Evolutionary conservation across 2,329 filamentous ascomycete species (phyloP).

Genomic region (Truncatella angustata): DNA sequence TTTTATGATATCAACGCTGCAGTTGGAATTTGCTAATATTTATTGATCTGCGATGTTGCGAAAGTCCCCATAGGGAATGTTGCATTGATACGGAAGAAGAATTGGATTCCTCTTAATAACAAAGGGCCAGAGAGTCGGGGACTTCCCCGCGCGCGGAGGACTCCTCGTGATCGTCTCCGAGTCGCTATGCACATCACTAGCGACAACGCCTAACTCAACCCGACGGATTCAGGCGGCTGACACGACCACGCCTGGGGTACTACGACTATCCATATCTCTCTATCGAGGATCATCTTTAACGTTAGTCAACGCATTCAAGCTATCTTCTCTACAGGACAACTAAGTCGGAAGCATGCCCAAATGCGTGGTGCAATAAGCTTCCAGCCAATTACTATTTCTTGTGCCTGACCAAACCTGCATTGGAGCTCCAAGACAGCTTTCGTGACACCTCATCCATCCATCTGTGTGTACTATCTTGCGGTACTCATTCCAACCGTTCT

Average conservation of each 20-base stretch:
- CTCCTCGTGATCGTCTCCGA: conserved; percentile 7
- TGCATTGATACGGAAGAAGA: too few species aligned
- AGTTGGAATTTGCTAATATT: too few species aligned
- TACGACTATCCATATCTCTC: conserved; percentile 4
- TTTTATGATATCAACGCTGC: too few species aligned
- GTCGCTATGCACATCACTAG: neutral
- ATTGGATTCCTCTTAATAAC: neutral
- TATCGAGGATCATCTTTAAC: conserved; percentile 8
- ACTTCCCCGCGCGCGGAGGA: conserved; percentile 7
- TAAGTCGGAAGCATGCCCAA: conserved; percentile 1
- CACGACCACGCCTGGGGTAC: too few species aligned
- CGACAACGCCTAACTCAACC: conserved; percentile 3
- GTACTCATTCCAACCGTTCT: neutral
- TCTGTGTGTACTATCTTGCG: neutral
- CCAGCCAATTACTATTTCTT: neutral
- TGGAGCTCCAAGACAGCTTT: too few species aligned
- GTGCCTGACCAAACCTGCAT: neutral
- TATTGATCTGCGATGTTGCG: too few species aligned
- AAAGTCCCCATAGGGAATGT: too few species aligned
- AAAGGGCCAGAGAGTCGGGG: neutral
- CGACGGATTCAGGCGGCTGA: conserved; percentile 14
- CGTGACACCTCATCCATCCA: conserved; percentile 1
- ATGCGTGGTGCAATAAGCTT: neutral
- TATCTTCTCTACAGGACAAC: neutral
- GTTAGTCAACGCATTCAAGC: conserved; percentile 5